Conservation (phyloP, 306 rosid genomes). For the Prunus davidiana region DNA sequence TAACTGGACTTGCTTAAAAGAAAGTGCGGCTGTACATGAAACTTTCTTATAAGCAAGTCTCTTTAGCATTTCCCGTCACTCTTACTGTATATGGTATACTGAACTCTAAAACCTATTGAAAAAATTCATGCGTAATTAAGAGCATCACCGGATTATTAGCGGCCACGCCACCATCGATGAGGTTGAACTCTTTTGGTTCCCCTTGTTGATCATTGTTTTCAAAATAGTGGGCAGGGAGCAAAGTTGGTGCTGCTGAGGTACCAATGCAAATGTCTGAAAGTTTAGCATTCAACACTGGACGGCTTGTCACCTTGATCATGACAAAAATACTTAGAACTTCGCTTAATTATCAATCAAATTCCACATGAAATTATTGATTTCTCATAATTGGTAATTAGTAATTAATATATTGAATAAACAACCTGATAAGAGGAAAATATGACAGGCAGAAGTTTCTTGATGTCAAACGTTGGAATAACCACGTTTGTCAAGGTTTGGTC, state of each 20-base stretch:
- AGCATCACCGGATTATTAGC: slow-evolving; percentile 32
- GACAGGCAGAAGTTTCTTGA: slow-evolving; percentile 30
- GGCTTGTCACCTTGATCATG: background rate
- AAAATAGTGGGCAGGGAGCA: slow-evolving; percentile 27
- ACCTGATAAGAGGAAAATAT: slow-evolving; percentile 28
- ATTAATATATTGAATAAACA: background rate
- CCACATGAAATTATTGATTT: background rate
- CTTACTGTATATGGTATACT: too few species aligned
- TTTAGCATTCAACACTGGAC: slow-evolving; percentile 14
- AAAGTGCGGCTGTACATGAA: too few species aligned
- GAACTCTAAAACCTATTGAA: too few species aligned
- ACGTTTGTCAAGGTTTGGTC: slow-evolving; percentile 34
- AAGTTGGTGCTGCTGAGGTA: slow-evolving; percentile 40
- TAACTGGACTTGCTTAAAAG: too few species aligned
- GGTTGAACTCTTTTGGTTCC: slow-evolving; percentile 17
- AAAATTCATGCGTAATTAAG: too few species aligned
- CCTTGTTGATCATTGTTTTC: slow-evolving; percentile 13
- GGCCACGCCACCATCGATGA: slow-evolving; percentile 37
- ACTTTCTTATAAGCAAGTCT: too few species aligned
- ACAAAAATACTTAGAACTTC: background rate
- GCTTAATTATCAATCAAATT: background rate
- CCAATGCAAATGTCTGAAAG: slow-evolving; percentile 33
- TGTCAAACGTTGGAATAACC: slow-evolving; percentile 23
- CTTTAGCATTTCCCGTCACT: too few species aligned
- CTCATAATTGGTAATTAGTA: background rate